These are phyloP conservation scores for Ceratocystis harringtonii DNA, from an alignment of 2,329 filamentous ascomycete genomes.

Conservation along the genomic window DNA sequence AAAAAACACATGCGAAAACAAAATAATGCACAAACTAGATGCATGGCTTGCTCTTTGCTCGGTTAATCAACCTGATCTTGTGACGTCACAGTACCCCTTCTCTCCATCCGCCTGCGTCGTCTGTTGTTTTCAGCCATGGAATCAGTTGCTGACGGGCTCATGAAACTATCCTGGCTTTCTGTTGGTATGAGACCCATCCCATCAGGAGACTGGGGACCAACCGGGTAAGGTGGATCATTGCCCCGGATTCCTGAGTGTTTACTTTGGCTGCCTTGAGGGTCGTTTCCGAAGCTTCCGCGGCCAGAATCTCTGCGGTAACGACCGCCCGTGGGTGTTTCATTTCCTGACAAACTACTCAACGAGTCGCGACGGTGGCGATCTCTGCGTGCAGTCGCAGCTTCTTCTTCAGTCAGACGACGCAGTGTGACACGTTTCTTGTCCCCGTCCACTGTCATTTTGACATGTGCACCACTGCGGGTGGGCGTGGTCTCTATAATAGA, in stretches of 20 bases:
- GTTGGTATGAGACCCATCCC: constrained; percentile 33
- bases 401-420: constrained; percentile 45
- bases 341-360: constrained; percentile 42
- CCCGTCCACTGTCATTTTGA: constrained; percentile 34
- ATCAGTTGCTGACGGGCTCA: constrained; percentile 32
- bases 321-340: constrained; percentile 36
- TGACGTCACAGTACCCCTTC: constrained; percentile 28
- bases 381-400: constrained; percentile 27
- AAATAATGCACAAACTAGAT: neutral
- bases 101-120: constrained; percentile 38
- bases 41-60: neutral
- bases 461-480: constrained; percentile 38
- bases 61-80: constrained; percentile 6
- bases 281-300: constrained; percentile 10
- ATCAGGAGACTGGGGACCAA: constrained; percentile 28
- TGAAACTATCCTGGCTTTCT: constrained; percentile 32
- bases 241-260: constrained; percentile 28
- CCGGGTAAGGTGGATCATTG: constrained; percentile 48
- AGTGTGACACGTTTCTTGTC: constrained; percentile 47
- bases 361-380: constrained; percentile 32
- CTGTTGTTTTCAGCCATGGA: constrained; percentile 37
- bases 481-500: constrained; percentile 29
- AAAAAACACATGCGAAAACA: neutral
- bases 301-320: constrained; percentile 37
- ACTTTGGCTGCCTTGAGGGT: constrained; percentile 9